Conservation (phyloP, 148 eudicot species). For the Rhododendron vialii region DNA sequence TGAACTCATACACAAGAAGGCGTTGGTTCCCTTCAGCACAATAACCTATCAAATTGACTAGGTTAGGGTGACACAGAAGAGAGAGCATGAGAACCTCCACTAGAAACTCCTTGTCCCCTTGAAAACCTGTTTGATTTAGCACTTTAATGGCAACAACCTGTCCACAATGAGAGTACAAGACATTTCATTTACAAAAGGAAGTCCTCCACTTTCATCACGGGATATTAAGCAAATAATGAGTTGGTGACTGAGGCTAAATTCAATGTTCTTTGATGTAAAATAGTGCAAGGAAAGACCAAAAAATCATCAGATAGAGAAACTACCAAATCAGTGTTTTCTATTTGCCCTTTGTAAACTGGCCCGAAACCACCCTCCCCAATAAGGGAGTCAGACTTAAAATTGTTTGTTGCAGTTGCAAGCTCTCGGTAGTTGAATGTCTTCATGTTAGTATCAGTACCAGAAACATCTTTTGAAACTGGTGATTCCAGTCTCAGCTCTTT, state of each 20-base stretch:
- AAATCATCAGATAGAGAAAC: not conserved
- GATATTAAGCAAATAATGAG: not conserved
- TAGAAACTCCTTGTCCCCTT: conserved; percentile 63
- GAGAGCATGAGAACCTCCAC: conserved; percentile 68
- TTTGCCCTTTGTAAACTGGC: conserved; percentile 29
- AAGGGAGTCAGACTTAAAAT: conserved; percentile 29
- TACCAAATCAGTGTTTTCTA: conserved; percentile 33
- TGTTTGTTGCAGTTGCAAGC: conserved; percentile 38
- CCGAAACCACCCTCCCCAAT: conserved; percentile 52
- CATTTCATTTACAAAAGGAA: not conserved
- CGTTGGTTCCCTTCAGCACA: conserved; percentile 63
- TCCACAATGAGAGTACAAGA: not conserved
- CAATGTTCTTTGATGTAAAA: not conserved
- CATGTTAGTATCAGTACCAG: not conserved
- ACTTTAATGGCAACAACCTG: conserved; percentile 61
- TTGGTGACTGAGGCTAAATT: not conserved
- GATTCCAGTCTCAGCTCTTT: conserved; percentile 4
- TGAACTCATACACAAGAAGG: conserved; percentile 38
- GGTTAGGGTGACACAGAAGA: conserved; percentile 58
- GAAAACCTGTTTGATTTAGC: conserved; percentile 52
- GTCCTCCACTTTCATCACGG: not conserved
- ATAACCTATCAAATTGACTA: conserved; percentile 57
- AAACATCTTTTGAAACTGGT: conserved; percentile 8
- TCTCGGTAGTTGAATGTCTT: conserved; percentile 28
- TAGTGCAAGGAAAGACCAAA: not conserved